Evolutionary conservation across 1,284 basidiomycete species (phyloP).

Genomic region (Cystobasidium sp.): DNA sequence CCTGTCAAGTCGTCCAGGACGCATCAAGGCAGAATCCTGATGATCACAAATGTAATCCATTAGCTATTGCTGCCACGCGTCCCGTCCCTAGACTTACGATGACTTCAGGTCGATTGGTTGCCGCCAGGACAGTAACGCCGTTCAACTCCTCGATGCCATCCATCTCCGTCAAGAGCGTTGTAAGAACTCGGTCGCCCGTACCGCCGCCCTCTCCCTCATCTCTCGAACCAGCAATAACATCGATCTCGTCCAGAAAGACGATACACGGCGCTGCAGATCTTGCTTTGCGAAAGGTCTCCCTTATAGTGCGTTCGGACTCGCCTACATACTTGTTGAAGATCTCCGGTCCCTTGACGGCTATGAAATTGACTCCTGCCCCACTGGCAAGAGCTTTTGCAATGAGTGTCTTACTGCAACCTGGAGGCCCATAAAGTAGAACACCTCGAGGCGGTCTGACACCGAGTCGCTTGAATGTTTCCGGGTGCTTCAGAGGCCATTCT

Average conservation of each 20-base stretch:
- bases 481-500: slow-evolving; percentile 91
- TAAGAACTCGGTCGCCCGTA: slow-evolving; percentile 82
- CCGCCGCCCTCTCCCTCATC: slow-evolving; percentile 64
- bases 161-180: slow-evolving; percentile 95
- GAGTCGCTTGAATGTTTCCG: slow-evolving; percentile 80
- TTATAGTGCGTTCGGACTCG: slow-evolving; percentile 90
- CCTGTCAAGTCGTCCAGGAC: slow-evolving; percentile 92
- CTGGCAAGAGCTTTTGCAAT: slow-evolving; percentile 91
- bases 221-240: slow-evolving; percentile 84
- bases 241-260: slow-evolving; percentile 98
- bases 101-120: slow-evolving; percentile 92
- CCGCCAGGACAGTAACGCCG: slow-evolving; percentile 91
- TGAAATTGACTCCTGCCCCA: slow-evolving; percentile 94
- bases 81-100: slow-evolving; percentile 65
- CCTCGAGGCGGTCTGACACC: slow-evolving; percentile 89
- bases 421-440: slow-evolving; percentile 91
- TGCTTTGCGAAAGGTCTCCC: slow-evolving; percentile 95
- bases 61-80: background rate
- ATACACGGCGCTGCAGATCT: slow-evolving; percentile 91
- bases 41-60: background rate
- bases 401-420: slow-evolving; percentile 96
- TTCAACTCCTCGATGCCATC: slow-evolving; percentile 92
- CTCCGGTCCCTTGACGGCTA: slow-evolving; percentile 98
- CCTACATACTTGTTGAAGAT: slow-evolving; percentile 96
- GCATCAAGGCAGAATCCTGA: slow-evolving; percentile 90